A percentile compares a stretch with the other conserved stretches of the same genome.
phyloP scores from a whole-genome alignment of 1,139 yeast species.

The Hemisphaericaspora xylofermentans region DNA sequence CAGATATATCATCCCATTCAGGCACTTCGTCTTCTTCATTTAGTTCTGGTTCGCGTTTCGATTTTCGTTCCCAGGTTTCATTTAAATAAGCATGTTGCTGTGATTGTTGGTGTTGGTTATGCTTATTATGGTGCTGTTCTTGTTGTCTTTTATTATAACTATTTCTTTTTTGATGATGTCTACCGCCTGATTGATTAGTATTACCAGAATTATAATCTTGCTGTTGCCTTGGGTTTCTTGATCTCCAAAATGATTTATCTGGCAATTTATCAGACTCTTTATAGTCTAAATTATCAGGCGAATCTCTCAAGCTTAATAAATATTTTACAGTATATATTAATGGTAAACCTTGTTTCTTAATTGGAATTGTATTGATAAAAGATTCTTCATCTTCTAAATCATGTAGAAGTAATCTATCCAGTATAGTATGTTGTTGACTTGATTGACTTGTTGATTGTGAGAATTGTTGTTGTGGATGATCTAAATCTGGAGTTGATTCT shows the following conservation, averaged over 20 bases:
- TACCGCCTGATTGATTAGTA: slow-evolving; percentile 7
- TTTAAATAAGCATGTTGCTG: slow-evolving; percentile 12
- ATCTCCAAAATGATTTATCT: slow-evolving; percentile 44
- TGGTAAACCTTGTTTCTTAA: slow-evolving; percentile 16
- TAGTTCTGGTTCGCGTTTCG: slow-evolving; percentile 30
- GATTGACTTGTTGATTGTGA: neutral
- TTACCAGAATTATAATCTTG: slow-evolving; percentile 2
- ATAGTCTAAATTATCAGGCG: slow-evolving; percentile 34
- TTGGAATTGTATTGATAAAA: slow-evolving; percentile 12
- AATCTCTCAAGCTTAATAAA: slow-evolving; percentile 33
- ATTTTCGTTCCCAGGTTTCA: slow-evolving; percentile 33
- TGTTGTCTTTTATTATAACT: slow-evolving; percentile 13
- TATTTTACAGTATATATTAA: slow-evolving; percentile 39
- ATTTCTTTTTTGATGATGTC: slow-evolving; percentile 14
- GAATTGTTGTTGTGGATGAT: slow-evolving; percentile 6
- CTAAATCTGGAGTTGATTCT: slow-evolving; percentile 44
- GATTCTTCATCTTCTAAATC: neutral
- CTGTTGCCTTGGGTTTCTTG: slow-evolving; percentile 7
- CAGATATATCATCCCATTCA: slow-evolving; percentile 44
- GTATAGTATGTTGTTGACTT: neutral
- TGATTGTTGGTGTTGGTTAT: neutral
- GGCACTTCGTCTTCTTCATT: slow-evolving; percentile 47
- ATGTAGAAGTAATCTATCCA: slow-evolving; percentile 11
- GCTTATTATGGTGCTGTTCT: slow-evolving; percentile 1
- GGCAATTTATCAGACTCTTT: slow-evolving; percentile 35